Evolutionary conservation across 441 rosid species (phyloP), one percentile per base, ranked within the genome.

Genomic region (Brassica balearica): DNA sequence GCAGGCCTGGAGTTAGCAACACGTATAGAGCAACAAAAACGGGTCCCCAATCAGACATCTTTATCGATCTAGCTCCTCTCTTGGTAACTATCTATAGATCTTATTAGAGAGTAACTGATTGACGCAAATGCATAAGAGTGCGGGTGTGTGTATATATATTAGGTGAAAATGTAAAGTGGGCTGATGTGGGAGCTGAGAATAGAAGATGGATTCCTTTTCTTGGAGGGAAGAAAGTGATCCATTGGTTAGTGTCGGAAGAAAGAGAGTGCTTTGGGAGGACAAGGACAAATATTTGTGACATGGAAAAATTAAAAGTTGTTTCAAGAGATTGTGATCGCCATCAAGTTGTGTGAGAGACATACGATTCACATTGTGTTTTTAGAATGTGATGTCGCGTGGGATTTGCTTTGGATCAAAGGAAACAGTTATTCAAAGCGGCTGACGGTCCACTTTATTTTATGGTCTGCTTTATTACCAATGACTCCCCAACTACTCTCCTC

Each of bases 311-410:
- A 19, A 65, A 67, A 67, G 77, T 71, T 71, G 4, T 63, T 0
- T 69, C 9, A 62, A 64, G 75, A 34, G 20, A 63, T 34, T 48
- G 19, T 6, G 69, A 63, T 60, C 34, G 34, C 60, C 27, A 34
- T 51, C 78, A 68, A 75, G 56, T 70, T 77, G 80, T 63, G 59
- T 3, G 20, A 32, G 22, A 29, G 34, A 3, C 34, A 29, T 29
- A 25, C 34, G 34, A 29, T 25, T 25, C 48, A 73, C 34, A 29
- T 29, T 29, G 34, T 64, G 72, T 46, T 46, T 60, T 22, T 78
- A 77, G 78, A 73, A 73, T 68, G 66, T 78, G 70, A 78, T 73
- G 74, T 73, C 82, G 68, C 74, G 23, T 78, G 82, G 74, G 36
- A 73, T 78, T 78, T 0, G 59, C 74, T 78, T 78, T 68, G 65